phyloP scores from a whole-genome alignment of 257 asterid species.

The Solanum bukasovii region DNA sequence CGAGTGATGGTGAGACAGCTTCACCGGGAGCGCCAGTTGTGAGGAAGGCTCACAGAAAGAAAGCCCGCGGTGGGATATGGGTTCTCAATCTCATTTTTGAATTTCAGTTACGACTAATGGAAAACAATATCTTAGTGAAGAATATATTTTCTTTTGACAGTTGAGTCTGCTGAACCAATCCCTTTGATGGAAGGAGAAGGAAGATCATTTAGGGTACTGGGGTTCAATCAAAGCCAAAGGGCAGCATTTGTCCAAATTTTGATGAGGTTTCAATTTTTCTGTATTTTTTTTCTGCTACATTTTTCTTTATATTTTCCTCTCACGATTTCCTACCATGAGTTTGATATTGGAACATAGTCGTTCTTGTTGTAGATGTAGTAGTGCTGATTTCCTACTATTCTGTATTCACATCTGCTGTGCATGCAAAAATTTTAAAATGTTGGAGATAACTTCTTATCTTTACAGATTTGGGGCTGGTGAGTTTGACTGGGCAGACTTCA shows the following conservation, averaged over 20 bases:
- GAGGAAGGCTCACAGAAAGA: conserved; percentile 54
- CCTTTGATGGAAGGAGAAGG: conserved; percentile 99
- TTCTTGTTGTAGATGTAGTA: not conserved
- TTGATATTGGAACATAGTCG: not conserved
- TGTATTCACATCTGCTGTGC: not conserved
- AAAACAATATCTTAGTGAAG: not conserved
- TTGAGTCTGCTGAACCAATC: conserved; percentile 58
- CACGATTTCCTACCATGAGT: not conserved
- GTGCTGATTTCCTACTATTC: not conserved
- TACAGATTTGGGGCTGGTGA: conserved; percentile 79
- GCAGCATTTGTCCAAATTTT: conserved; percentile 77
- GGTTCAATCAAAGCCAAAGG: conserved; percentile 87
- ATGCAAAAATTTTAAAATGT: conserved; percentile 4
- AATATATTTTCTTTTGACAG: conserved; percentile 11
- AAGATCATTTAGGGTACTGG: conserved; percentile 69
- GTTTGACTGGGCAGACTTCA: conserved; percentile 82
- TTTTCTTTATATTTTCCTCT: not conserved
- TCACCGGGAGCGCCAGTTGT: conserved; percentile 48
- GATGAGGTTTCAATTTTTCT: conserved; percentile 14
- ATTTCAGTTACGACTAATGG: not conserved
- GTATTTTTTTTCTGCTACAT: not conserved
- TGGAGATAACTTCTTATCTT: not conserved
- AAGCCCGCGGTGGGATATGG: conserved; percentile 57
- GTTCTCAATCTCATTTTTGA: not conserved
- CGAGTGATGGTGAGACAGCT: conserved; percentile 76